Evolutionary conservation across 2,329 filamentous ascomycete species (phyloP).

Genomic region (Bretziella fagacearum): DNA sequence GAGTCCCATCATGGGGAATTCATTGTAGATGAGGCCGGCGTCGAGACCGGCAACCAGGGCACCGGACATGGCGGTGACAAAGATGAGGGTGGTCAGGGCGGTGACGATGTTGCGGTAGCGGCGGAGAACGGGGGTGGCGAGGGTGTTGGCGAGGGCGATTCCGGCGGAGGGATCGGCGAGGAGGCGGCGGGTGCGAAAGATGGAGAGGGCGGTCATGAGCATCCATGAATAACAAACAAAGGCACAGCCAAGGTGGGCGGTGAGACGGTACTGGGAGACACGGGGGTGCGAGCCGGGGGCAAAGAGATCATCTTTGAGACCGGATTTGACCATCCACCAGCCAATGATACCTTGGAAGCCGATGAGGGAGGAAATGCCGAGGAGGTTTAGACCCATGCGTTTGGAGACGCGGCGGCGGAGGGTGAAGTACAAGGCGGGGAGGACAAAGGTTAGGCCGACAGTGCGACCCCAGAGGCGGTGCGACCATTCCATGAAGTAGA

Average conservation of each 20-base stretch:
- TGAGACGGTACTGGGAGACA: slow-evolving; percentile 85
- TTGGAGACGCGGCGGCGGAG: slow-evolving; percentile 59
- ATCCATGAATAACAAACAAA: slow-evolving; percentile 91
- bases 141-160: slow-evolving; percentile 39
- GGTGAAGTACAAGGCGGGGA: slow-evolving; percentile 81
- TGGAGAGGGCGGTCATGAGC: slow-evolving; percentile 72
- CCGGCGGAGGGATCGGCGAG: slow-evolving; percentile 49
- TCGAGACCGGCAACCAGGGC: slow-evolving; percentile 88
- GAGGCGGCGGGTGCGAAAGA: slow-evolving; percentile 62
- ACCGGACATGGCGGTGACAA: slow-evolving; percentile 82
- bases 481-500: slow-evolving; percentile 99
- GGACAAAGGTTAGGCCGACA: slow-evolving; percentile 74
- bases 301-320: slow-evolving; percentile 89
- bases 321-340: slow-evolving; percentile 99
- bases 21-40: slow-evolving; percentile 94
- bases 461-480: slow-evolving; percentile 89
- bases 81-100: slow-evolving; percentile 58
- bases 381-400: slow-evolving; percentile 59
- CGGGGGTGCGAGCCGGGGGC: slow-evolving; percentile 77
- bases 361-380: slow-evolving; percentile 75
- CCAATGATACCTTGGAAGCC: slow-evolving; percentile 90
- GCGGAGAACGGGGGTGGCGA: slow-evolving; percentile 50
- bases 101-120: slow-evolving; percentile 58
- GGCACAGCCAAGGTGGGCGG: slow-evolving; percentile 75
- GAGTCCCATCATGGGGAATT: slow-evolving; percentile 88